Evolutionary conservation across 164 flowering plant species (phyloP).

Genomic region (Dillenia suffruticosa): DNA sequence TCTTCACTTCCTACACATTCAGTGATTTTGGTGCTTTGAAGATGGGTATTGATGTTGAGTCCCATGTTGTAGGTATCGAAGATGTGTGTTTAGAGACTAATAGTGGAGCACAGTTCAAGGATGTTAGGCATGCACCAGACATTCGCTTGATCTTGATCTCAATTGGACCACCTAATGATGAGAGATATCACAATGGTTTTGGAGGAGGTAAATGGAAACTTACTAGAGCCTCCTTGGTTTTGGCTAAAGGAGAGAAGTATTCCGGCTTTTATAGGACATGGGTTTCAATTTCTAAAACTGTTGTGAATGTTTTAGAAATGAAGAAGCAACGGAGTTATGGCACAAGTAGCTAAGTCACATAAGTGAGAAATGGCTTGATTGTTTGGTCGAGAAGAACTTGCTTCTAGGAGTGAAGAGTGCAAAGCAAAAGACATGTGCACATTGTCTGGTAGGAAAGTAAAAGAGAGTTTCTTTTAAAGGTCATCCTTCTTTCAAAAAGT

Average conservation of each 20-base stretch:
- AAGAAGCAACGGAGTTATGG: slow-evolving; percentile 1
- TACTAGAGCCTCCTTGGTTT: slow-evolving; percentile 3
- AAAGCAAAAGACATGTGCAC: background rate
- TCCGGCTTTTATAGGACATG: background rate
- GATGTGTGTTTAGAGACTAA: slow-evolving; percentile 13
- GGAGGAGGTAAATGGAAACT: slow-evolving; percentile 19
- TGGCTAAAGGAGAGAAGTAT: slow-evolving; percentile 10
- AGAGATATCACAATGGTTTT: background rate
- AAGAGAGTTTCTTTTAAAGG: slow-evolving; percentile 5
- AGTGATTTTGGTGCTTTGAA: slow-evolving; percentile 11
- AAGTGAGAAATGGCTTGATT: slow-evolving; percentile 6
- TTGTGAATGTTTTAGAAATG: background rate
- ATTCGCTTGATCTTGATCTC: slow-evolving; percentile 21
- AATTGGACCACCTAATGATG: slow-evolving; percentile 10
- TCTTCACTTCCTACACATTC: slow-evolving; percentile 8
- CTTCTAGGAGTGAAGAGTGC: background rate
- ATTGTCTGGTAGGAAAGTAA: slow-evolving; percentile 12
- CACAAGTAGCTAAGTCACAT: slow-evolving; percentile 12
- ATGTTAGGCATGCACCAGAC: slow-evolving; percentile 24
- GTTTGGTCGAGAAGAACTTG: background rate
- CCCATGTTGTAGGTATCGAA: slow-evolving; percentile 16
- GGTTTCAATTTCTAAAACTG: background rate
- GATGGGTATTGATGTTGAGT: slow-evolving; percentile 15
- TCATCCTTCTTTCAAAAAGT: slow-evolving; percentile 2
- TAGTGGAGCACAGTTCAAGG: slow-evolving; percentile 1